Conservation (phyloP, 305 asterid genomes). For the Fraxinus greggii region DNA sequence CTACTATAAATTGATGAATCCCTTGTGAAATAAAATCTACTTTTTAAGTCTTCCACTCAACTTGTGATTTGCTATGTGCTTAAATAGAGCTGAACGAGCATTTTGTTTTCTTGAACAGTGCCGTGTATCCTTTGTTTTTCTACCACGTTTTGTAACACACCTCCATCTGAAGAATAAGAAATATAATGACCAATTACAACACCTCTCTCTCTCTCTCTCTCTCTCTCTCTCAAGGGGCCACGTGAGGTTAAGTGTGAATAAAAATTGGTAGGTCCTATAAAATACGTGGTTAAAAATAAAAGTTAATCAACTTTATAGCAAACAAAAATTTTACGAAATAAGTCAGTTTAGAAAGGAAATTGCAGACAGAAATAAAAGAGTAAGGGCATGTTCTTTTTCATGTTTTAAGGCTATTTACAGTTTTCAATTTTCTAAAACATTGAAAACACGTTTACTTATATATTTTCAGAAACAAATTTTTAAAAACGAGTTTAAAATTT, state of each 20-base stretch:
- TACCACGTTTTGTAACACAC: background rate
- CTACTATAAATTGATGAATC: background rate
- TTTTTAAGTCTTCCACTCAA: no score
- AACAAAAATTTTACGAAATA: background rate
- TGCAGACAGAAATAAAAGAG: background rate
- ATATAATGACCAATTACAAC: no score
- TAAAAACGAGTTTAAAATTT: no score
- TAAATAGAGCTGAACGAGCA: background rate
- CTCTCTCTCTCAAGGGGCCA: no score
- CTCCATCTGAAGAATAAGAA: background rate
- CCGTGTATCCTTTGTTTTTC: background rate
- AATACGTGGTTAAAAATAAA: background rate
- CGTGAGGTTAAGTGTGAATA: background rate
- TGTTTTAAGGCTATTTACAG: no score
- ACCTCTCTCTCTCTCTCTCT: no score
- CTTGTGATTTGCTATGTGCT: no score
- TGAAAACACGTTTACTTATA: no score
- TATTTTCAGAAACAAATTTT: no score
- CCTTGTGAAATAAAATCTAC: no score
- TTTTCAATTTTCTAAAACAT: no score
- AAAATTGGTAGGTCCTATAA: background rate
- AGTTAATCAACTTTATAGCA: background rate
- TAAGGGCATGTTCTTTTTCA: no score
- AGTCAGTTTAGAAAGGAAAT: background rate
- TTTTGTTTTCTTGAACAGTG: background rate